Base-by-base conservation (phyloP, 2,329 filamentous ascomycete genomes). In the Pseudonectria buxi region DNA sequence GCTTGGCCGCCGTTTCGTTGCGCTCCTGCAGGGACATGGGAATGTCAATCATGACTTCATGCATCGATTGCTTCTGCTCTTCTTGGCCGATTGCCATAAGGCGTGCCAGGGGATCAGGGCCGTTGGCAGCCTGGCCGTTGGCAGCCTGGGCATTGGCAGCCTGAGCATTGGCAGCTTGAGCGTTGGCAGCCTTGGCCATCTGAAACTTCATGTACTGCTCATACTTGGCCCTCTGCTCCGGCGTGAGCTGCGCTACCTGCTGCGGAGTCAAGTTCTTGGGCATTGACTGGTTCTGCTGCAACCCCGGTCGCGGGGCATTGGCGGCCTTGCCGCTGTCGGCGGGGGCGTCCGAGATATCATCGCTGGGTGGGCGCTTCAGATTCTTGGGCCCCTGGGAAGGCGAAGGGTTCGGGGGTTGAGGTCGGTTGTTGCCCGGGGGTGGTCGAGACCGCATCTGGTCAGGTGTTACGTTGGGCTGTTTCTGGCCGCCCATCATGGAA, bases 301-400 rank as follows among this genome's bases (percentile, higher is more conserved):
- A 45, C 9, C 30, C 32, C 10, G 56, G 48, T 31, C 51, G 50
- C 16, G 46, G 5, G 10, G 41, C n/a, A 10, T 44, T 39, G 1
- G 40, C 28, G 24, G 51, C 36, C 28, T 53, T 56, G 2, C 47
- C 37, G 2, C 36, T 28, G 14, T 51, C 40, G 3, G 45, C 28
- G 10, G 32, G 26, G 4, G 43, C 39, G 15, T 67, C 65, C n/a
- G 42, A 42, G 9, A 41, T 45, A 30, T 74, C 71, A 15, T 75
- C 72, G 4, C 62, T 56, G 33, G 59, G 71, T 4, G 70, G 59
- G 1, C 73, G 68, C 57, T 77, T 76, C 28, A 73, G 58, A 31
- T 59, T 68, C 52, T 70, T 74, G 16, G 57, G 52, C 7, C 56
- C 55, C 5, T 62, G 42, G 2, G 61, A 61, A 7, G 65, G 57